Evolutionary conservation across 2,329 filamentous ascomycete genomes (phyloP), one percentile per base, ranked within the genome.

Genomic region (Phyllosticta ampelicida): DNA sequence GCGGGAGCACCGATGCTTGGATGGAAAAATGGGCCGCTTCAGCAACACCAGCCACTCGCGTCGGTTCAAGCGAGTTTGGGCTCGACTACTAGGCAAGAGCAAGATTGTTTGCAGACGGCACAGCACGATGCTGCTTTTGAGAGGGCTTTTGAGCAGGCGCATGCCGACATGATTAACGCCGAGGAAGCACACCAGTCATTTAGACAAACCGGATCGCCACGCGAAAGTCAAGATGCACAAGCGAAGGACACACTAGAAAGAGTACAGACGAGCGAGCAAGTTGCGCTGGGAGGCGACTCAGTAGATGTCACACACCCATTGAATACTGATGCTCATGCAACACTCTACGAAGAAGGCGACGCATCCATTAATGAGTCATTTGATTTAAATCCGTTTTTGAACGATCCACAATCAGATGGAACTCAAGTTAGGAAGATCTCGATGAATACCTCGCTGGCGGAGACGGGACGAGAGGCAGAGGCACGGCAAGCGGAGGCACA

Each of bases 91-190:
- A 67, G 73, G 61, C 66, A 73, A 62, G 63, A 61, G 52, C 65
- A 44, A 2, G 30, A 36, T 36, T 11, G 10, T 4, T 36, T 36
- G 6, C 36, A 64, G 1, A 73, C 76, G 18, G 64, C 69, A 9
- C 80, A 79, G 59, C 78, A 82, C 58, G 78, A 81, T 48, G 79
- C 75, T 19, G 80, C 80, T 16, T 82, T 83, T 62, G 79, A 77
- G 54, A 67, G 72, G 53, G 80, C 80, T 1, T 83, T 83, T 63
- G 77, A 78, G 49, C 71, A 74, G 59, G 76, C 74, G 20, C 68
- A 72, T 51, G 68, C 73, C 53, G 72, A 77, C 52, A 68, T 75
- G 59, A 59, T 70, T 30, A 54, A 55, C 26, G 65, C 66, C 16
- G 64, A 58, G 48, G n/a, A 65, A 36, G 60, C 51, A 36, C 36